Evolutionary conservation across 495 filamentous ascomycete genomes (phyloP), one percentile per base, ranked within the genome.

Genomic region (Aspergillus avenaceus): DNA sequence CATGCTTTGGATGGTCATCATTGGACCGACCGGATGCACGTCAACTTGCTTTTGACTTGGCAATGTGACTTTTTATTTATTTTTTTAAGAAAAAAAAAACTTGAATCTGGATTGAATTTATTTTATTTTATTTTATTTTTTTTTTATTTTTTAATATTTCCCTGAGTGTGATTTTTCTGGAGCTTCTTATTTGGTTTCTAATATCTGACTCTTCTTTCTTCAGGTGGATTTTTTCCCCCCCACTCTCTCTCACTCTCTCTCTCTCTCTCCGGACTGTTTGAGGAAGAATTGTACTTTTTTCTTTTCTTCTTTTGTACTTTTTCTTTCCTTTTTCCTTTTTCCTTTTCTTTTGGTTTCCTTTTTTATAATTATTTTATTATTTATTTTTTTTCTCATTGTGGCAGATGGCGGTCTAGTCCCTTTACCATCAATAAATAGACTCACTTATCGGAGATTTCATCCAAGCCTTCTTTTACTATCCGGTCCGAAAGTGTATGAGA

Each of bases 51-150:
- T 23, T 24, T 52, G 42, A 44, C 34, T 26, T 38, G 31, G 46
- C 32, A 49, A 49, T 54, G 51, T 54, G 51, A 54, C 45, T 45
- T 53, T 38, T 38, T 38, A 47, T 44, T 45, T n/a, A n/a, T n/a
- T n/a, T n/a, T n/a, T n/a, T n/a, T n/a, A n/a, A n/a, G n/a, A n/a
- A n/a, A n/a, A n/a, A n/a, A n/a, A n/a, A n/a, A n/a, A n/a, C n/a
- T n/a, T n/a, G n/a, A n/a, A n/a, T n/a, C n/a, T 46, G 27, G 24
- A 45, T 31, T n/a, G n/a, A n/a, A n/a, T n/a, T n/a, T n/a, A n/a
- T n/a, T n/a, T n/a, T n/a, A n/a, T n/a, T n/a, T n/a, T n/a, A n/a
- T n/a, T n/a, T n/a, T n/a, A n/a, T n/a, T n/a, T n/a, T n/a, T n/a
- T n/a, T n/a, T n/a, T n/a, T n/a, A n/a, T n/a, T n/a, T n/a, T n/a